phyloP scores from a whole-genome alignment of 148 eudicot genomes.

The Diospyros kaki region DNA sequence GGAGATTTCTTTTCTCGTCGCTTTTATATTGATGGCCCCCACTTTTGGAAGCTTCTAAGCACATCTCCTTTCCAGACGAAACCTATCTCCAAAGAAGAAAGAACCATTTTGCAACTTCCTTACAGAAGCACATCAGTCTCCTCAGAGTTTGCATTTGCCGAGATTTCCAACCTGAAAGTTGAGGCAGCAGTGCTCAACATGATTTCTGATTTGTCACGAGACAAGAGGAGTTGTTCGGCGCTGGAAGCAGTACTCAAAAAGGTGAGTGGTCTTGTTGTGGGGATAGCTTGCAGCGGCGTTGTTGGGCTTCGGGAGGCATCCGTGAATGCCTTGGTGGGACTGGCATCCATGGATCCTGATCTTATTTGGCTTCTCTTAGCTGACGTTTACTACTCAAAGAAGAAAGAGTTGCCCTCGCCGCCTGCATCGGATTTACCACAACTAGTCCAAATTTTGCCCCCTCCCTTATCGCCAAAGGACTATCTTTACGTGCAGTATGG shows the following conservation, averaged over 20 bases:
- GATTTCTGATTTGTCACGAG: slow-evolving; percentile 65
- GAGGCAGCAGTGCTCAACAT: slow-evolving; percentile 77
- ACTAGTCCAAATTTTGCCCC: slow-evolving; percentile 49
- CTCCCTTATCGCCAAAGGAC: slow-evolving; percentile 45
- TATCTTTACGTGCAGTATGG: slow-evolving; percentile 76
- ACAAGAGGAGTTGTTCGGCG: slow-evolving; percentile 72
- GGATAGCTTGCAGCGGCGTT: slow-evolving; percentile 82
- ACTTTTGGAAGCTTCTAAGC: slow-evolving; percentile 78
- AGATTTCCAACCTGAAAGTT: slow-evolving; percentile 64
- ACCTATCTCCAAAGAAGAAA: slow-evolving; percentile 45
- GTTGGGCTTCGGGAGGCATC: slow-evolving; percentile 67
- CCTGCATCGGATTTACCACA: slow-evolving; percentile 49
- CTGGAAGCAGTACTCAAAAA: slow-evolving; percentile 68
- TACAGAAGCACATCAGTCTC: slow-evolving; percentile 55
- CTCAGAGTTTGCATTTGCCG: slow-evolving; percentile 52
- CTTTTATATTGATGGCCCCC: slow-evolving; percentile 62
- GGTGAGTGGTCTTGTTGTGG: slow-evolving; percentile 77
- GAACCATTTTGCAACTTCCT: slow-evolving; percentile 63
- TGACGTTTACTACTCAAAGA: slow-evolving; percentile 76
- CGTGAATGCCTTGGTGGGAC: slow-evolving; percentile 65
- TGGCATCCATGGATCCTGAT: slow-evolving; percentile 68
- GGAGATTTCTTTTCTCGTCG: slow-evolving; percentile 95
- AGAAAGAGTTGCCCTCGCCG: slow-evolving; percentile 25
- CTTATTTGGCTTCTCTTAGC: slow-evolving; percentile 91
- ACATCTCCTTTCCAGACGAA: slow-evolving; percentile 65